Evolutionary conservation across 192 early-diverging fungal genomes (phyloP).

Genomic region (Gigaspora rosea): DNA sequence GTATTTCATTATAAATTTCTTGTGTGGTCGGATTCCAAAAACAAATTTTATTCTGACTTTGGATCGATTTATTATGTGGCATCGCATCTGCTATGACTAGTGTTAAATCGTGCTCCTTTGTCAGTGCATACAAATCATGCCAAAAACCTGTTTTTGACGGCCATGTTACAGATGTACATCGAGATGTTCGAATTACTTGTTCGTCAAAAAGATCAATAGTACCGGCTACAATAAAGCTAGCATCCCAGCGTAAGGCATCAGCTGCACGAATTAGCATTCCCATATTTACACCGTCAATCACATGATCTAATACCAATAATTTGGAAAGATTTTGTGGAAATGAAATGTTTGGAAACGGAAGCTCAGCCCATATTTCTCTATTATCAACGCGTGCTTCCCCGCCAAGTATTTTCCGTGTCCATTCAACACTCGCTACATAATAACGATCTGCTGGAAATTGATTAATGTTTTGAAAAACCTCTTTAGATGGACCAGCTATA

Average conservation of each 20-base stretch:
- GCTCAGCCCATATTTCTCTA: conserved; percentile 54
- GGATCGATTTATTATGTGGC: background rate
- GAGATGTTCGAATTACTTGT: conserved; percentile 49
- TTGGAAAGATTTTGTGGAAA: conserved; percentile 15
- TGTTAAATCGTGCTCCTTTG: background rate
- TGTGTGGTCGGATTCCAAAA: conserved; percentile 11
- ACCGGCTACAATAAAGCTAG: conserved; percentile 38
- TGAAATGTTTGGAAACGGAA: conserved; percentile 42
- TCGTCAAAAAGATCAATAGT: conserved; percentile 53
- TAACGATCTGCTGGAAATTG: conserved; percentile 44
- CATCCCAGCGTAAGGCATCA: conserved; percentile 50
- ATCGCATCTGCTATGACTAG: background rate
- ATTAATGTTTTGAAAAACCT: background rate
- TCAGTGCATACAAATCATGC: background rate
- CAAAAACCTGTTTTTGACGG: conserved; percentile 27
- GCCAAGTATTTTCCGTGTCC: conserved; percentile 49
- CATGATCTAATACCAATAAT: conserved; percentile 47
- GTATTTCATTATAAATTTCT: background rate
- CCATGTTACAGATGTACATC: conserved; percentile 44
- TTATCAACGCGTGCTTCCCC: conserved; percentile 40
- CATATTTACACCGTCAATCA: conserved; percentile 50
- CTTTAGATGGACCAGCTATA: background rate
- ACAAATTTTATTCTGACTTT: background rate
- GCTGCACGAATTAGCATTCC: conserved; percentile 51
- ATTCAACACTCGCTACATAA: conserved; percentile 40